Evolutionary conservation across 1,139 yeast genomes (phyloP).

Genomic region (Blastobotrys capitulatus): DNA sequence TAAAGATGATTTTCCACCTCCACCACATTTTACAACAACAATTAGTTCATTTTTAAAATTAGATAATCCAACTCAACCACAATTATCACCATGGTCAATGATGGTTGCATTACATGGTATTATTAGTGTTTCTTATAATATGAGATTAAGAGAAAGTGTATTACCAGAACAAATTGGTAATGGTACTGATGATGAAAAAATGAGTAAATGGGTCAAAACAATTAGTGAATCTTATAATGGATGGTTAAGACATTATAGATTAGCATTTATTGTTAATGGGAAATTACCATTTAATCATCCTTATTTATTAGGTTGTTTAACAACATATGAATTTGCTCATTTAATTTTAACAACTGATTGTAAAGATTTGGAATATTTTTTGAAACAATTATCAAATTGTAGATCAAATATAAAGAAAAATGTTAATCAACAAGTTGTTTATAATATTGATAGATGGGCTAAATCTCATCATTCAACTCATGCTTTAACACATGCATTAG

Average conservation of each 20-base stretch:
- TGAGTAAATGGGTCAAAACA: constrained; percentile 17
- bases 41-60: constrained; percentile 21
- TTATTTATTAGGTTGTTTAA: constrained; percentile 25
- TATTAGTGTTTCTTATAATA: constrained; percentile 26
- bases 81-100: constrained; percentile 27
- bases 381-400: constrained; percentile 11
- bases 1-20: constrained; percentile 16
- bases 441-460: constrained; percentile 10
- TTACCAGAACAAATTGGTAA: constrained; percentile 15
- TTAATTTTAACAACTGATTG: constrained; percentile 20
- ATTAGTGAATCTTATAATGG: constrained; percentile 24
- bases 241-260: constrained; percentile 24
- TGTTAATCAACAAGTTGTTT: neutral
- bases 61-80: constrained; percentile 17
- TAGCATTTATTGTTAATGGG: constrained; percentile 22
- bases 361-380: constrained; percentile 17
- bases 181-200: neutral
- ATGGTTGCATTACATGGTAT: constrained; percentile 26
- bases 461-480: constrained; percentile 7
- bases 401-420: neutral
- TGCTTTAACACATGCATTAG: constrained; percentile 25
- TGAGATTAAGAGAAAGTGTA: constrained; percentile 21
- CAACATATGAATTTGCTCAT: constrained; percentile 26
- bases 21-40: constrained; percentile 22
- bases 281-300: constrained; percentile 25